Evolutionary conservation across 305 asterid genomes (phyloP).

Genomic region (Solanum hybrid): DNA sequence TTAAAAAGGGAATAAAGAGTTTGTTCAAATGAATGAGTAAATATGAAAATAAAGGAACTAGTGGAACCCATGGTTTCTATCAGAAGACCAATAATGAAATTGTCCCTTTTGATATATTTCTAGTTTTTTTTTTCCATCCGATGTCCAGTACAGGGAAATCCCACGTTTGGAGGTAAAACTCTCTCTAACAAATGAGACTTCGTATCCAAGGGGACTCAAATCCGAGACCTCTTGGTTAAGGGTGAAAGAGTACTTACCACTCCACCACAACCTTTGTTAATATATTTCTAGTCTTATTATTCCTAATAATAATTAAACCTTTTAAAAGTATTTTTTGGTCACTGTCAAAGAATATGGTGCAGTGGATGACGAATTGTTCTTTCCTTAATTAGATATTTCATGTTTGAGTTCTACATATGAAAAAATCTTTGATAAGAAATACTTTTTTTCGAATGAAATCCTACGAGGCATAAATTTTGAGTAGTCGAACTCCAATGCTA

Average conservation of each 20-base stretch:
- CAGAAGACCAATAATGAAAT: neutral
- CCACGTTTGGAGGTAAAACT: neutral
- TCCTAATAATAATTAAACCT: no score
- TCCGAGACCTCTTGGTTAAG: rapidly evolving
- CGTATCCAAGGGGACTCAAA: no score
- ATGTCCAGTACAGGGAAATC: rapidly evolving
- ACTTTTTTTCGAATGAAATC: rapidly evolving
- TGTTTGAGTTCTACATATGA: neutral
- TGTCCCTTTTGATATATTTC: neutral
- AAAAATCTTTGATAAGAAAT: no score
- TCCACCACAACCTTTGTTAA: neutral
- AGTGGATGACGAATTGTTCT: neutral
- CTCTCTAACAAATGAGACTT: neutral
- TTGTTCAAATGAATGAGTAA: neutral
- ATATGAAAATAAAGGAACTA: neutral
- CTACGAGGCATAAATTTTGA: no score
- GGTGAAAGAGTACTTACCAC: no score
- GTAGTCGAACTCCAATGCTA: no score
- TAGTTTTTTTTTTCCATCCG: neutral
- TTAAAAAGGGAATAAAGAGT: no score
- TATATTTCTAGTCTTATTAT: no score
- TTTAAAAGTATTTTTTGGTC: neutral
- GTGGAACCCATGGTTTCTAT: neutral
- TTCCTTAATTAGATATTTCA: no score
- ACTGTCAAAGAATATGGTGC: no score